Evolutionary conservation across 2,329 filamentous ascomycete species (phyloP), one percentile per base, ranked within the genome.

Genomic region (Exophiala oligosperma): DNA sequence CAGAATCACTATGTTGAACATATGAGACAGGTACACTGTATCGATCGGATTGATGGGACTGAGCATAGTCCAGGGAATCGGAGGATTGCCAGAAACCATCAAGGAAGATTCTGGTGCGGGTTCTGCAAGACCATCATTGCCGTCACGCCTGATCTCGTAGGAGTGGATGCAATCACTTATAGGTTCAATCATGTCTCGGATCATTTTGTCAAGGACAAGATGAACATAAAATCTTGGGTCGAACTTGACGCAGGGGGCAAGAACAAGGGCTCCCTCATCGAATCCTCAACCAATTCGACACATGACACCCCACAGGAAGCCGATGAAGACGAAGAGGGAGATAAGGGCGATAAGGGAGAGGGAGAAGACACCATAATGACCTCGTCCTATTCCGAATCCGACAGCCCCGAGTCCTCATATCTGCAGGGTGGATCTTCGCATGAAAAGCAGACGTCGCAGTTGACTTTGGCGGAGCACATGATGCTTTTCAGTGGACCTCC

Each of bases 101-200:
- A 88, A 63, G 74, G 76, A 1, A 78, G 81, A 4, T 96, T 91
- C 73, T 96, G 92, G 92, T 96, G 92, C 68, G 92, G 92, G 0
- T 96, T 96, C 70, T 96, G 91, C 70, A 68, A 74, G 14, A 67
- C 73, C 17, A 77, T 85, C 21, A 74, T 91, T 12, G 71, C 76
- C n/a, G 17, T 17, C 17, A 17, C 17, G 17, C 76, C 86, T 29
- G 69, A 74, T 32, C 74, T 76, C 23, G 74, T 74, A 35, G 79
- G 81, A 3, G 70, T 78, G 1, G 81, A 81, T 24, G 84, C 84
- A 0, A 84, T 83, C 81, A 82, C 82, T 6, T 80, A 84, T 62
- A 73, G 85, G 2, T 85, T 84, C 63, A 77, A 92, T 65, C 91
- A 96, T 68, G 92, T 96, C 63, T 90, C 92, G 58, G 72, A 73